Conservation (phyloP, 2,329 filamentous ascomycete genomes). For the Colletotrichum horii region DNA sequence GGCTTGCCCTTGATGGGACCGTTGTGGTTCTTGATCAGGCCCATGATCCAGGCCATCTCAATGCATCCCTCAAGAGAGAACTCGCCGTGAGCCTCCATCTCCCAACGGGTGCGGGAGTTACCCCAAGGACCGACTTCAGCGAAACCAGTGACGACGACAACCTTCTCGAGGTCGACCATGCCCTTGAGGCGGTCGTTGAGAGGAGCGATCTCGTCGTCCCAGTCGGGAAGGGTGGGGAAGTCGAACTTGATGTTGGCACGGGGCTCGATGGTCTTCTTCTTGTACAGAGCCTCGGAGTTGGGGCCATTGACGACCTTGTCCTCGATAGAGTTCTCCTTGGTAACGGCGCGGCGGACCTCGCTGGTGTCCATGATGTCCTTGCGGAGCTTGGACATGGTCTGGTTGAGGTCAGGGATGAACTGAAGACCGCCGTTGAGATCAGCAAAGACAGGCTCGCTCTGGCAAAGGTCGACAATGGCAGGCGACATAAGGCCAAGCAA, state of each 20-base stretch:
- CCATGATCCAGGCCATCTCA: conserved; percentile 99
- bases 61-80: conserved; percentile 98
- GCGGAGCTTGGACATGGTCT: conserved; percentile 89
- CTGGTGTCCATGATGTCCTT: conserved; percentile 95
- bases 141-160: conserved; percentile 96
- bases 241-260: conserved; percentile 98
- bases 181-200: conserved; percentile 89
- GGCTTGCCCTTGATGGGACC: conserved; percentile 89
- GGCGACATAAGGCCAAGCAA: conserved; percentile 95
- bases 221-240: conserved; percentile 89
- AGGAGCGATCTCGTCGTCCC: conserved; percentile 88
- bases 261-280: conserved; percentile 90
- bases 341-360: conserved; percentile 90
- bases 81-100: conserved; percentile 97
- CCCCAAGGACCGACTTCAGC: conserved; percentile 97
- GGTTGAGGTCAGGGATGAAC: conserved; percentile 95
- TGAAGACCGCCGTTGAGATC: conserved; percentile 97
- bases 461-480: conserved; percentile 91
- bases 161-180: conserved; percentile 98
- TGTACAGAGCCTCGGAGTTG: conserved; percentile 89
- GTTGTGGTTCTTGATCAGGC: conserved; percentile 98
- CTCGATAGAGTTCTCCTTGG: conserved; percentile 94
- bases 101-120: conserved; percentile 97
- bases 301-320: conserved; percentile 98
- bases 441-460: conserved; percentile 93